Evolutionary conservation across 75 land plant species (phyloP).

Genomic region (Cryptomeria japonica): DNA sequence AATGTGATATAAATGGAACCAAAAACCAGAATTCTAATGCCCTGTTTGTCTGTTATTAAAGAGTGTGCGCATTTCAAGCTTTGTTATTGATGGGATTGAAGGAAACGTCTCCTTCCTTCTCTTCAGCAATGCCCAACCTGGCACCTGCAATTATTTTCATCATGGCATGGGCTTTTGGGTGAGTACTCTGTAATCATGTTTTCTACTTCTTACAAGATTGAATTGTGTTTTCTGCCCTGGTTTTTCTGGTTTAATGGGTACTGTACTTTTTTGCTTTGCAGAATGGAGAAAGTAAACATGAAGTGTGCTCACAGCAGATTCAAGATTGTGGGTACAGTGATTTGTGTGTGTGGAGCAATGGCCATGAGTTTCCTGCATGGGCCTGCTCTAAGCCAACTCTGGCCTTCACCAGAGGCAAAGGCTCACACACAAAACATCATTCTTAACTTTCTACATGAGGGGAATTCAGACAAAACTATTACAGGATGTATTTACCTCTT

Average conservation of each 20-base stretch:
- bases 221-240: not conserved
- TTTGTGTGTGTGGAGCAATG: constrained; percentile 60
- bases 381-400: not conserved
- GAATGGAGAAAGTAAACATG: constrained; percentile 4
- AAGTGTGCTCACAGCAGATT: constrained; percentile 41
- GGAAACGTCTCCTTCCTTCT: constrained; percentile 60
- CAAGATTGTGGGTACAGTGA: constrained; percentile 50
- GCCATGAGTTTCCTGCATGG: constrained; percentile 54
- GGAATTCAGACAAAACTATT: constrained; percentile 14
- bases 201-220: not conserved
- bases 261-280: constrained; percentile 5
- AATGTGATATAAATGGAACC: not conserved
- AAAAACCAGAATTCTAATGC: not conserved
- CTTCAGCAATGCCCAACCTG: constrained; percentile 74
- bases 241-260: not conserved
- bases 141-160: constrained; percentile 64
- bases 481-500: constrained; percentile 51
- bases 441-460: not conserved
- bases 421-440: not conserved
- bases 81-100: constrained; percentile 43
- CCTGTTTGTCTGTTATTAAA: constrained; percentile 8
- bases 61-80: constrained; percentile 45
- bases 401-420: not conserved
- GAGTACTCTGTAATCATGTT: not conserved
- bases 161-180: constrained; percentile 58